Evolutionary conservation across 192 early-diverging fungal species (phyloP).

Genomic region (Coemansia erecta): DNA sequence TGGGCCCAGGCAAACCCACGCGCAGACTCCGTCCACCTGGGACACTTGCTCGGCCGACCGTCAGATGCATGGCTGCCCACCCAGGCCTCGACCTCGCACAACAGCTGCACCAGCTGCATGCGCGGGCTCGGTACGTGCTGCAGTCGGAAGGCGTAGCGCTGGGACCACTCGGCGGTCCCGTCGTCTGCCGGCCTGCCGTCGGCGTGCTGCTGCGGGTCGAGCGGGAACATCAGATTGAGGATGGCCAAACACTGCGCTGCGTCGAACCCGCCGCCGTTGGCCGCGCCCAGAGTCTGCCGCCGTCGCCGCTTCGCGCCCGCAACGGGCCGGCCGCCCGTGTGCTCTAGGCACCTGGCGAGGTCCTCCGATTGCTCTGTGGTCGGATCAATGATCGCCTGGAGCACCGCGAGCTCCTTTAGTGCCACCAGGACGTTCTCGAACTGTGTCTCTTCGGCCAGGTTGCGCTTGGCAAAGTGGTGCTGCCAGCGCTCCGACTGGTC

Average conservation of each 20-base stretch:
- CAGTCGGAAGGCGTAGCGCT: constrained; percentile 37
- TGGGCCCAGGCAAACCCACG: constrained; percentile 38
- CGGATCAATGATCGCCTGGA: constrained; percentile 20
- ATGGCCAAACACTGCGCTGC: constrained; percentile 28
- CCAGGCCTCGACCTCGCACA: constrained; percentile 48
- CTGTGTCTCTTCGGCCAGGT: constrained; percentile 36
- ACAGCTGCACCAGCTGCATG: constrained; percentile 33
- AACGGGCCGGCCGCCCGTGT: neutral
- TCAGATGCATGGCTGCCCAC: constrained; percentile 1
- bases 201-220: constrained; percentile 13
- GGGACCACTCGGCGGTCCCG: constrained; percentile 12
- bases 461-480: constrained; percentile 46
- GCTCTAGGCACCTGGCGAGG: constrained; percentile 6
- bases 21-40: constrained; percentile 33
- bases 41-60: constrained; percentile 18
- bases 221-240: constrained; percentile 49
- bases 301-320: neutral
- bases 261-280: constrained; percentile 6
- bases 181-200: neutral
- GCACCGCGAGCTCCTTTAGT: constrained; percentile 42
- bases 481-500: constrained; percentile 50
- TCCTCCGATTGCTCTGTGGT: constrained; percentile 15
- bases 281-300: neutral
- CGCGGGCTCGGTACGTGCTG: constrained; percentile 42
- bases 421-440: constrained; percentile 49